Evolutionary conservation across 2,329 filamentous ascomycete species (phyloP).

Genomic region (Aspergillus fischeri): DNA sequence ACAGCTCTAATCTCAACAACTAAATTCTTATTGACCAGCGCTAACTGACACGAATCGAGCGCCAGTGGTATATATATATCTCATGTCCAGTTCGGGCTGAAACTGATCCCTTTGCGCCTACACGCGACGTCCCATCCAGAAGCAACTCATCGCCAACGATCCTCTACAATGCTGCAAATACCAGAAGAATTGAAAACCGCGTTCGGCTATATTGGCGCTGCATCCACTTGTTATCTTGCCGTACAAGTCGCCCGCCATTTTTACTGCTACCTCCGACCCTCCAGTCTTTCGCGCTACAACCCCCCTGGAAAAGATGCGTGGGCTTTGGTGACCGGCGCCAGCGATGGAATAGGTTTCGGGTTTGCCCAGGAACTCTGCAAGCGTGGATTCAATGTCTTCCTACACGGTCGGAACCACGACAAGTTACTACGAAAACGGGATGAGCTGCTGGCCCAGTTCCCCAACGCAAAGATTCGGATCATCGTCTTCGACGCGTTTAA

Average conservation of each 20-base stretch:
- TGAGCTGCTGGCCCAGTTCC: constrained; percentile 40
- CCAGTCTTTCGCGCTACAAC: constrained; percentile 2
- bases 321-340: constrained; percentile 52
- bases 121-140: background rate
- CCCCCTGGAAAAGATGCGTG: constrained; percentile 27
- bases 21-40: background rate
- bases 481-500: constrained; percentile 45
- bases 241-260: background rate
- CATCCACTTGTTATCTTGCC: background rate
- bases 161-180: background rate
- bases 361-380: constrained; percentile 50
- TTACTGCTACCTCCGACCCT: constrained; percentile 1
- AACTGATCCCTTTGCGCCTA: background rate
- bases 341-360: constrained; percentile 52
- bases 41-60: background rate
- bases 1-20: background rate
- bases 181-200: background rate
- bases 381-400: constrained; percentile 53
- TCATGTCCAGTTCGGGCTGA: background rate
- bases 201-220: background rate
- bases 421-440: constrained; percentile 46
- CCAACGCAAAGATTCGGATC: constrained; percentile 36
- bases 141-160: background rate
- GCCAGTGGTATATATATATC: background rate
- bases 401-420: constrained; percentile 52